phyloP scores from a whole-genome alignment of 2,329 filamentous ascomycete species.

The Stagonosporopsis vannaccii region DNA sequence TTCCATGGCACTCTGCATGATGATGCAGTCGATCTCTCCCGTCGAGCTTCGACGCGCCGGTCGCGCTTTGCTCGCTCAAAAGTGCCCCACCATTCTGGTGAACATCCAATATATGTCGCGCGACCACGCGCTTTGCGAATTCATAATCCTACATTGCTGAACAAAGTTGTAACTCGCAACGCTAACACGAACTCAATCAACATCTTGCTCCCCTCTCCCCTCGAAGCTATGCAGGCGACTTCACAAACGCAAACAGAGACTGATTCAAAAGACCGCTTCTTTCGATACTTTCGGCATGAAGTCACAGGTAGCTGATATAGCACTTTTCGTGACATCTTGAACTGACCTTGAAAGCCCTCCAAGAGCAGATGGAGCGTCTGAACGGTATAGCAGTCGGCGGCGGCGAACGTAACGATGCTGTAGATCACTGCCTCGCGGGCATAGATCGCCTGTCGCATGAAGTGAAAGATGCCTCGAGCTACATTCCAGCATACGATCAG shows the following conservation, averaged over 20 bases:
- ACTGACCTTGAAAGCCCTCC: conserved; percentile 66
- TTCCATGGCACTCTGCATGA: conserved; percentile 18
- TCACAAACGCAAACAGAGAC: conserved; percentile 27
- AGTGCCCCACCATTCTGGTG: conserved; percentile 19
- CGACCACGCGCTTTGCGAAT: conserved; percentile 3
- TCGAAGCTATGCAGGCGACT: conserved; percentile 17
- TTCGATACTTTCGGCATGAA: conserved; percentile 80
- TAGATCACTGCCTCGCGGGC: conserved; percentile 78
- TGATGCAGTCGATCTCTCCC: conserved; percentile 20
- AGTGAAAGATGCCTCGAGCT: conserved; percentile 82
- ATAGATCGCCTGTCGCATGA: conserved; percentile 84
- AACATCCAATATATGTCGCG: conserved; percentile 8
- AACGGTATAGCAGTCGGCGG: conserved; percentile 67
- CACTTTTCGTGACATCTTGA: not conserved
- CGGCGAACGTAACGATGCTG: conserved; percentile 80
- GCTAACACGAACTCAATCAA: not conserved
- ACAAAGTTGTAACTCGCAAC: not conserved
- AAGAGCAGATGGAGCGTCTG: conserved; percentile 76
- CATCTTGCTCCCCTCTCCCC: not conserved
- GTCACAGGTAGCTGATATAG: conserved; percentile 64
- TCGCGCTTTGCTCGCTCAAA: conserved; percentile 7
- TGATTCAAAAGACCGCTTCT: conserved; percentile 77
- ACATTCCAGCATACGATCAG: conserved; percentile 88
- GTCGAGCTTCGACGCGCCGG: conserved; percentile 12
- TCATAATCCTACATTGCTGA: not conserved